phyloP scores from a whole-genome alignment of 352 stramenopile species.

The Globisporangium uncinulatum region DNA sequence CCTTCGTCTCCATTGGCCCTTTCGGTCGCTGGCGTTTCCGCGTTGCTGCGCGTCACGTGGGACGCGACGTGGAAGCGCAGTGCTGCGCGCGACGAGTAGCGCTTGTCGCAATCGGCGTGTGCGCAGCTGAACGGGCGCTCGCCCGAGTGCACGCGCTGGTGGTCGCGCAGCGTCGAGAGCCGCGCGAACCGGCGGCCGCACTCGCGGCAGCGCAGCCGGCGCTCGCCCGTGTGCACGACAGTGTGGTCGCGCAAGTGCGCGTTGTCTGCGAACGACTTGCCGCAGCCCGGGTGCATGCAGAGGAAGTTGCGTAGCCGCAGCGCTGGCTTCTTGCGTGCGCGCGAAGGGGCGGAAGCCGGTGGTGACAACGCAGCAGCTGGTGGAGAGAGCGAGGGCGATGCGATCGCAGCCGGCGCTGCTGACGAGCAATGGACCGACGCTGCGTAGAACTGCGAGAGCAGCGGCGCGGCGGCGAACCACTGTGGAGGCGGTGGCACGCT shows the following conservation, averaged over 20 bases:
- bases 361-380: not conserved
- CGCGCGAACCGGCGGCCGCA: constrained; percentile 52
- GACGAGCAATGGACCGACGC: not conserved
- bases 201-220: constrained; percentile 38
- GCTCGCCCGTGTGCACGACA: constrained; percentile 68
- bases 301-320: constrained; percentile 65
- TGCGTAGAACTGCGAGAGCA: constrained; percentile 13
- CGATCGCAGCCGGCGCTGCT: not conserved
- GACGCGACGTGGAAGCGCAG: constrained; percentile 49
- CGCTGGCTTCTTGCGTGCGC: constrained; percentile 28
- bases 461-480: constrained; percentile 13
- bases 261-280: constrained; percentile 68
- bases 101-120: constrained; percentile 17
- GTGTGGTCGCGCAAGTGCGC: constrained; percentile 63
- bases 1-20: not conserved
- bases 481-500: constrained; percentile 9
- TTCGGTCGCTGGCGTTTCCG: no score
- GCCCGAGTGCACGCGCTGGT: constrained; percentile 64
- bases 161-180: constrained; percentile 50
- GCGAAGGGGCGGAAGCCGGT: not conserved
- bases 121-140: constrained; percentile 64
- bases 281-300: constrained; percentile 58
- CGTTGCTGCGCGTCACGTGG: constrained; percentile 14
- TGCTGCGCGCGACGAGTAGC: constrained; percentile 49
- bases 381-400: not conserved